These are phyloP conservation scores for Chalaropsis thielavioides DNA, from an alignment of 2,329 filamentous ascomycete species.

Conservation along the genomic window DNA sequence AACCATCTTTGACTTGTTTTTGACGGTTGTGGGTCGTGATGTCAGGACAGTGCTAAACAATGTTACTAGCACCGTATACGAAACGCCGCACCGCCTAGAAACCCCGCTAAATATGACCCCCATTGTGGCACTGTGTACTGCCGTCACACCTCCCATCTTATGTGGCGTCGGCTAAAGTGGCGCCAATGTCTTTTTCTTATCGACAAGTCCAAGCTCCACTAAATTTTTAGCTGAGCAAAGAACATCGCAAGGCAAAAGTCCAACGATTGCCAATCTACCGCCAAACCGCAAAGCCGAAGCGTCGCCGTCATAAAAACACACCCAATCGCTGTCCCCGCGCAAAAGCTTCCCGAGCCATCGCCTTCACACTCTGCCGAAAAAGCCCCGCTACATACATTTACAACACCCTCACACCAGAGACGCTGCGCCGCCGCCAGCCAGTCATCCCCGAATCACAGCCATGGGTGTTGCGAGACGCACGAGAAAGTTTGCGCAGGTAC, in stretches of 20 bases:
- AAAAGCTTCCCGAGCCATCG: background rate
- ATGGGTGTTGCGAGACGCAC: slow-evolving; percentile 89
- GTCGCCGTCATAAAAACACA: background rate
- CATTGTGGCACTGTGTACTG: too few relatives aligned
- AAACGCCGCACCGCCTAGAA: too few relatives aligned
- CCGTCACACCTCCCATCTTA: too few relatives aligned
- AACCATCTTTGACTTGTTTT: background rate
- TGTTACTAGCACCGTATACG: too few relatives aligned
- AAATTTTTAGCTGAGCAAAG: slow-evolving; percentile 16
- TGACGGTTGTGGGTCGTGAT: background rate
- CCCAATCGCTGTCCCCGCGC: background rate
- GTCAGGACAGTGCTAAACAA: background rate
- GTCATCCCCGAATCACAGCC: slow-evolving; percentile 10
- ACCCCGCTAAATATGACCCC: too few relatives aligned
- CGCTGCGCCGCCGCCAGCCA: too few relatives aligned
- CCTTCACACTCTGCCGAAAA: background rate
- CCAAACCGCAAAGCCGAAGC: background rate
- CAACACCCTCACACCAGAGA: background rate
- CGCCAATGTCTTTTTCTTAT: slow-evolving; percentile 7
- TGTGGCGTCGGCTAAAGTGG: background rate
- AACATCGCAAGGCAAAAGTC: slow-evolving; percentile 13
- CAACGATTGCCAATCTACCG: background rate
- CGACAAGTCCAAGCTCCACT: slow-evolving; percentile 16
- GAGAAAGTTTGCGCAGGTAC: slow-evolving; percentile 68
- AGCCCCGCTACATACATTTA: background rate